phyloP scores from a whole-genome alignment of 1,284 basidiomycete genomes.

The Sphagnurus paluster region DNA sequence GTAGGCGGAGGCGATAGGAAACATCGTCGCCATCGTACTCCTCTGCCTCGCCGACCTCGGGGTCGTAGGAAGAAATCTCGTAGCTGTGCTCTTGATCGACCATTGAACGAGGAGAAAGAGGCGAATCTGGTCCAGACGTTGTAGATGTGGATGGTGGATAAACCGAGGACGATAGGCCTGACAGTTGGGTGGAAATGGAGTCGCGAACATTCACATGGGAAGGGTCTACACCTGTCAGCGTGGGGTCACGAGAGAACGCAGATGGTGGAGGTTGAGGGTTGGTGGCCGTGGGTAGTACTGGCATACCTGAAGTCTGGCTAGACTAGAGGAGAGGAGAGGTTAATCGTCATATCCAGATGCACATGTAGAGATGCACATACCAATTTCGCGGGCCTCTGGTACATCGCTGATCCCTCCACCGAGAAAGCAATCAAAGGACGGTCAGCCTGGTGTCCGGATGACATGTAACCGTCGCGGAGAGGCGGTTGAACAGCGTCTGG shows the following conservation, averaged over 20 bases:
- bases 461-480: not conserved
- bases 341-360: conserved; percentile 14
- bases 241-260: conserved; percentile 46
- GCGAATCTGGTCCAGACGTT: conserved; percentile 53
- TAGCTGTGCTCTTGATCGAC: conserved; percentile 42
- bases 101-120: conserved; percentile 56
- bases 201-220: conserved; percentile 36
- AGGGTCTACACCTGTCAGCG: conserved; percentile 33
- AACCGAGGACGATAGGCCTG: conserved; percentile 67
- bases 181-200: conserved; percentile 44
- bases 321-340: conserved; percentile 25
- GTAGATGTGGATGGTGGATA: conserved; percentile 72
- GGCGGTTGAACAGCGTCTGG: conserved; percentile 4
- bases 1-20: conserved; percentile 73
- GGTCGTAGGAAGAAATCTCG: conserved; percentile 40
- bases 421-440: conserved; percentile 11
- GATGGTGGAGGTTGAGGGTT: conserved; percentile 33
- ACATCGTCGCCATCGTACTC: conserved; percentile 78
- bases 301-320: conserved; percentile 31
- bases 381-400: conserved; percentile 26
- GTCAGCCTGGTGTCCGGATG: conserved; percentile 4
- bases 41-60: conserved; percentile 50
- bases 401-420: conserved; percentile 22
- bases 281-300: conserved; percentile 16
- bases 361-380: conserved; percentile 22